Evolutionary conservation across 805 yeast genomes (phyloP), one percentile per base, ranked within the genome.

Genomic region (Wickerhamiella vanderwaltii): DNA sequence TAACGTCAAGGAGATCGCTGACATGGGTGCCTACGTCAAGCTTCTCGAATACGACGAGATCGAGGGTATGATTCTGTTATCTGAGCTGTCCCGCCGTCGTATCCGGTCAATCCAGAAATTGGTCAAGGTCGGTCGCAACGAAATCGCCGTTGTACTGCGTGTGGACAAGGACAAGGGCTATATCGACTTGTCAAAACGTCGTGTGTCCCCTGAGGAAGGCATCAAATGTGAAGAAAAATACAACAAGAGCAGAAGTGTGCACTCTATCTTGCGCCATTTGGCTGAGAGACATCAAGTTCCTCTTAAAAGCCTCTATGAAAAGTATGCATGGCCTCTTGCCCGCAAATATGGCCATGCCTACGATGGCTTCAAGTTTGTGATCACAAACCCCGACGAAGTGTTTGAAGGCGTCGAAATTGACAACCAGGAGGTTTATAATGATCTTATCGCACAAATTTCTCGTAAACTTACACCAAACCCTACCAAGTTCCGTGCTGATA

Each of bases 121-220:
- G 61, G 87, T 91, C 63, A 81, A 97, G 68, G 97, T 91, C 49
- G 98, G 98, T 51, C 85, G 93, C 62, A 91, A 91, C 60, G 98
- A 91, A 66, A 96, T 91, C 43, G 98, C 88, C 25, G 96, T 91
- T 46, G 98, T 91, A 7, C 71, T 91, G 59, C 81, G 98, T 70
- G 98, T 91, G 47, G 98, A 91, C 66, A 87, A 87, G 64, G 98
- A 91, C 63, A 91, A 91, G 66, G 98, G 98, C 36, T 91, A 91
- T 65, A 91, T 91, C 60, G 98, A 91, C 67, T 71, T 91, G 58
- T 86, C 96, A 44, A 91, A 91, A 65, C 87, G 97, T 74, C 79
- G 95, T 63, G 98, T 88, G 43, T 79, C 93, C n/a, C 79, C 95
- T 29, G 98, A 91, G 67, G 98, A 91, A 64, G 88, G 91, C 51